These are phyloP conservation scores for Ilex paraguariensis DNA, from an alignment of 305 asterid genomes.

Conservation along the genomic window DNA sequence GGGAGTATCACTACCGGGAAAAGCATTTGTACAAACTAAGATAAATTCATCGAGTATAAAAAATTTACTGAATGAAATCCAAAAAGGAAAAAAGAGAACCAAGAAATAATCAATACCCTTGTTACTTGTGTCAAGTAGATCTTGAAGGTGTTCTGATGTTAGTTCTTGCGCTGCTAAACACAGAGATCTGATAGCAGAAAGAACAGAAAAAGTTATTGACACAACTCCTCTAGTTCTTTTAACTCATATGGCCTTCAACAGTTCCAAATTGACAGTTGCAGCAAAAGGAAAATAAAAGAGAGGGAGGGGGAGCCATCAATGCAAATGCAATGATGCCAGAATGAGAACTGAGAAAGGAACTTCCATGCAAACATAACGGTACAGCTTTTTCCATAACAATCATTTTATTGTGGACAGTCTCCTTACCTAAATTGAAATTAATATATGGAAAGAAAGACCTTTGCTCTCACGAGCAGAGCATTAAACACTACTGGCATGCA, in stretches of 20 bases:
- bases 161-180: conserved; percentile 75
- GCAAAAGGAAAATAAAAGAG: not conserved
- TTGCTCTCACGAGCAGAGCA: too few species aligned
- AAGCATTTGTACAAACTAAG: not conserved
- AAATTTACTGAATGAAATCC: not conserved
- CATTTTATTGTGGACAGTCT: too few species aligned
- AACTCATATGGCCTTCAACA: not conserved
- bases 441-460: too few species aligned
- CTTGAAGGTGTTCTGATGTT: conserved; percentile 51
- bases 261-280: not conserved
- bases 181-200: conserved; percentile 42
- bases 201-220: conserved; percentile 7
- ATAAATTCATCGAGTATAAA: not conserved
- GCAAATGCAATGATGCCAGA: too few species aligned
- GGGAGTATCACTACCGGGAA: not conserved
- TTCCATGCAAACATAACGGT: too few species aligned
- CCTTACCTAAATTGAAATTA: too few species aligned
- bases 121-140: conserved; percentile 36
- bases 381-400: too few species aligned
- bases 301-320: not conserved
- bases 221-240: not conserved
- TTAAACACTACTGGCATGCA: too few species aligned
- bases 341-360: too few species aligned
- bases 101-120: conserved; percentile 34
- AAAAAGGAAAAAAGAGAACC: conserved; percentile 9